phyloP scores from a whole-genome alignment of 2,329 filamentous ascomycete species.

The Neonectria coccinea region DNA sequence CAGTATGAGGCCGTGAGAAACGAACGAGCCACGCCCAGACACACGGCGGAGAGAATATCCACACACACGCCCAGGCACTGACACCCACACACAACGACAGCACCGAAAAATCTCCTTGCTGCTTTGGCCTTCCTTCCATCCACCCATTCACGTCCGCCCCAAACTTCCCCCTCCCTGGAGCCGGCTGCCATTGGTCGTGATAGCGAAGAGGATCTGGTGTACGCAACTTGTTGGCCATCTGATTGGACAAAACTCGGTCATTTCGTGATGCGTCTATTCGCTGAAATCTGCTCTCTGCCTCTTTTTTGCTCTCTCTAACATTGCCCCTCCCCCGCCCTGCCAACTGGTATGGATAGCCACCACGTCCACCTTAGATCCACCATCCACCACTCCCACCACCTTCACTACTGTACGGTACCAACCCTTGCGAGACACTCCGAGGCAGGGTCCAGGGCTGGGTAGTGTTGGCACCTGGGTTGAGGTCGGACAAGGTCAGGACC shows the following conservation, averaged over 20 bases:
- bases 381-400: constrained; percentile 24
- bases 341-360: constrained; percentile 5
- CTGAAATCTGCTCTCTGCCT: constrained; percentile 4
- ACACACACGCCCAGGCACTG: constrained; percentile 6
- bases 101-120: constrained; percentile 22
- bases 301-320: not conserved
- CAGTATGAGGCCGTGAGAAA: not conserved
- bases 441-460: constrained; percentile 23
- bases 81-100: constrained; percentile 20
- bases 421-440: constrained; percentile 12
- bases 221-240: constrained; percentile 7
- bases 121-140: constrained; percentile 6
- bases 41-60: not conserved
- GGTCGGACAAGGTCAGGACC: not conserved
- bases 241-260: constrained; percentile 27
- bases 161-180: constrained; percentile 14
- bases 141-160: constrained; percentile 10
- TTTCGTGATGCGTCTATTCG: constrained; percentile 19
- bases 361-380: constrained; percentile 23
- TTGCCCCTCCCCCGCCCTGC: constrained; percentile 33
- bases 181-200: constrained; percentile 22
- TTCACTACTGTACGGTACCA: constrained; percentile 15
- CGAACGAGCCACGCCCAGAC: constrained; percentile 5
- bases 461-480: constrained; percentile 3
- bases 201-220: constrained; percentile 18